These are phyloP conservation scores for Nidularia pulvinata DNA, from an alignment of 768 basidiomycete genomes.

Conservation along the genomic window DNA sequence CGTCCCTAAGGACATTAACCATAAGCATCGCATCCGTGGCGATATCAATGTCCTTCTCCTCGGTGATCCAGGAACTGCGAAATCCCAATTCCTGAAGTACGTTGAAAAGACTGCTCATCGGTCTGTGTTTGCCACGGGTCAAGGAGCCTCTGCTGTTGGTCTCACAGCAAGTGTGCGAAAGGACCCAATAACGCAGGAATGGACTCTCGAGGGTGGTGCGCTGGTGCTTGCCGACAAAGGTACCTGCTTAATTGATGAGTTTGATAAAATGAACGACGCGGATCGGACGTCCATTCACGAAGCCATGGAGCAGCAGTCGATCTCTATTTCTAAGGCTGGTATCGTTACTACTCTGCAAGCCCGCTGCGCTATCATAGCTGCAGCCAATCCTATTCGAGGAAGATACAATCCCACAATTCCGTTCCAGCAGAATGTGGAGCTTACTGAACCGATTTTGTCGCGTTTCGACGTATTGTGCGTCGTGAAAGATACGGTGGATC, in stretches of 20 bases:
- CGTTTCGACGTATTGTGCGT: constrained; percentile 98
- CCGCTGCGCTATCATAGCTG: constrained; percentile 96
- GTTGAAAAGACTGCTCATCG: constrained; percentile 98
- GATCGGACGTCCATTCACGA: constrained; percentile 99
- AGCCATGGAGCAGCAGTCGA: constrained; percentile 99
- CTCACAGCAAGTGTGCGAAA: constrained; percentile 98
- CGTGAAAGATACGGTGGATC: constrained; percentile 97
- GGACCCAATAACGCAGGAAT: constrained; percentile 95
- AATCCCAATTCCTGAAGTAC: constrained; percentile 99
- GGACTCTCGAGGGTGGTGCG: constrained; percentile 98
- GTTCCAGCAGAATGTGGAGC: constrained; percentile 97
- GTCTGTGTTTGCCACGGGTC: constrained; percentile 97
- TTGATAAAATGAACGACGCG: constrained; percentile 99
- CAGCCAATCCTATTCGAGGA: constrained; percentile 96
- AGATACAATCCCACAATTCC: constrained; percentile 98
- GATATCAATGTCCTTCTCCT: constrained; percentile 97
- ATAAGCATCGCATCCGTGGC: constrained; percentile 94
- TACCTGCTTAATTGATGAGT: constrained; percentile 97
- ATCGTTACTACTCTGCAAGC: constrained; percentile 99
- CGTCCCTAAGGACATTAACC: constrained; percentile 93
- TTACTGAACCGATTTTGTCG: constrained; percentile 97
- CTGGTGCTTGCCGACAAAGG: constrained; percentile 99
- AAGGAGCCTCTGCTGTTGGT: constrained; percentile 98
- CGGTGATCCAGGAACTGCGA: constrained; percentile 98
- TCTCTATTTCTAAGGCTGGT: constrained; percentile 98